A percentile compares a stretch with the other conserved stretches of the same genome.
Evolutionary conservation across 768 basidiomycete genomes (phyloP).

Genomic region (Naganishia onofrii): DNA sequence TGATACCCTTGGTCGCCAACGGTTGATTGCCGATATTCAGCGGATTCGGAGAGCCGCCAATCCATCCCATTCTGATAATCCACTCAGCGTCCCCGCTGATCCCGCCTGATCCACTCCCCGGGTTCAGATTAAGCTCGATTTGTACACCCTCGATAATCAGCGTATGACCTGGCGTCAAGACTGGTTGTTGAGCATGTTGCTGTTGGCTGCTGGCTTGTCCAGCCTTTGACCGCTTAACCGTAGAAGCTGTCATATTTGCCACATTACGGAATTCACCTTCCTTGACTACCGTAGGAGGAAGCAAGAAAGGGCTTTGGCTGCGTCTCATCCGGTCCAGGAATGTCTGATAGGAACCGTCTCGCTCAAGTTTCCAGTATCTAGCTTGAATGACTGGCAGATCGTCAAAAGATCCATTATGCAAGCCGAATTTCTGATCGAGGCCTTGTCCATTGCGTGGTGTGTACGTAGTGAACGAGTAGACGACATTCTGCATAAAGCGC

Average conservation of each 20-base stretch:
- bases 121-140: constrained; percentile 19
- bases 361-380: constrained; percentile 6
- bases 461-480: constrained; percentile 21
- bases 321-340: constrained; percentile 15
- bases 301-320: constrained; percentile 13
- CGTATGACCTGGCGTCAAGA: constrained; percentile 7
- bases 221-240: neutral
- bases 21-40: neutral
- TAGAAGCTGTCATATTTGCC: constrained; percentile 20
- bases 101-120: constrained; percentile 8
- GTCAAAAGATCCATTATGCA: neutral
- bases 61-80: constrained; percentile 14
- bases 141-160: constrained; percentile 16
- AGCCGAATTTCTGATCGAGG: neutral
- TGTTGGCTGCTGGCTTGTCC: neutral
- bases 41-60: constrained; percentile 11
- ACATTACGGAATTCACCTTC: constrained; percentile 21
- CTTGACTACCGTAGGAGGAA: neutral
- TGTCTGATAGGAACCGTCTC: constrained; percentile 9
- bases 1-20: neutral
- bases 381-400: constrained; percentile 1
- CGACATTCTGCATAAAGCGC: constrained; percentile 8
- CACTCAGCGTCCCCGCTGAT: constrained; percentile 4
- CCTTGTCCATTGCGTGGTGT: neutral
- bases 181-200: constrained; percentile 1